Percentiles rank a stretch among this genome's conserved stretches.
Conservation (phyloP, 768 basidiomycete species). For the Tylopilus sp. region DNA sequence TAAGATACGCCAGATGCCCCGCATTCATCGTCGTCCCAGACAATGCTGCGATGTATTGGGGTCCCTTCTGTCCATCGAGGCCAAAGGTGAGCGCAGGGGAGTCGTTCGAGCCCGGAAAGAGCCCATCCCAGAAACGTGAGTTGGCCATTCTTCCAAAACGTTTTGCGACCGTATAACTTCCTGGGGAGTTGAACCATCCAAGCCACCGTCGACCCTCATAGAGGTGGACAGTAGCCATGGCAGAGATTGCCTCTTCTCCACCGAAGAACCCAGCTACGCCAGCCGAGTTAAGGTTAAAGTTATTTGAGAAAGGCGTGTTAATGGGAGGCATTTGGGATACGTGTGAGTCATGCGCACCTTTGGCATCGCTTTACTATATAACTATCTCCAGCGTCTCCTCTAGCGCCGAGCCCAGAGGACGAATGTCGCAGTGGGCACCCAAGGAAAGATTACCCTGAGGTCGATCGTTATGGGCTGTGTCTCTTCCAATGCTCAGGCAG, state of each 20-base stretch:
- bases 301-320: background rate
- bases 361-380: background rate
- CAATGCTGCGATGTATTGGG: conserved; percentile 25
- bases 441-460: background rate
- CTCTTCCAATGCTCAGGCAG: background rate
- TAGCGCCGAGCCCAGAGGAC: background rate
- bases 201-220: conserved; percentile 31
- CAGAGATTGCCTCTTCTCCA: conserved; percentile 34
- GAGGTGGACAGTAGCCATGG: conserved; percentile 33
- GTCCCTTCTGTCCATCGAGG: conserved; percentile 28
- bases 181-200: conserved; percentile 37
- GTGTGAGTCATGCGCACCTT: background rate
- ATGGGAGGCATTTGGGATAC: background rate
- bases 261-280: conserved; percentile 37
- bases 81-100: conserved; percentile 27
- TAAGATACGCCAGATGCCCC: conserved; percentile 27
- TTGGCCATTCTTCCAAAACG: conserved; percentile 31
- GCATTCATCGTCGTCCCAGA: conserved; percentile 30
- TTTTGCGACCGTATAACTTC: conserved; percentile 31
- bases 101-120: conserved; percentile 30
- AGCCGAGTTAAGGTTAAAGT: conserved; percentile 14
- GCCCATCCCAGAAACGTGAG: conserved; percentile 31
- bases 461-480: background rate
- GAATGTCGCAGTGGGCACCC: background rate
- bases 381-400: background rate